These are phyloP conservation scores for Mycena alexandri DNA, from an alignment of 768 basidiomycete genomes.

Conservation along the genomic window DNA sequence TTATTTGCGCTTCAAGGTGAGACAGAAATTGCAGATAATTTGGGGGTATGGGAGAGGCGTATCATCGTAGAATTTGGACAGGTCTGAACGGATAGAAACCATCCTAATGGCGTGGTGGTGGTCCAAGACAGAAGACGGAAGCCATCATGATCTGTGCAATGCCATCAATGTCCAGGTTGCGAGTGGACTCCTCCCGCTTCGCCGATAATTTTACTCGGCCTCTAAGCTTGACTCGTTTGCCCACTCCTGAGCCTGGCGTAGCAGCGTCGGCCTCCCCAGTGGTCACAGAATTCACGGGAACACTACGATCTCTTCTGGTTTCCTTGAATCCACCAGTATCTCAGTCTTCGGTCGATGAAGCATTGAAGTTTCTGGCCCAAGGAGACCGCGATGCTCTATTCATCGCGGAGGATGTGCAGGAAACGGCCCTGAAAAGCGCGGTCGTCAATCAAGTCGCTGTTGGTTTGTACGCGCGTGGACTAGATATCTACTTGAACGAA, in stretches of 20 bases:
- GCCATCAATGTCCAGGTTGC: constrained; percentile 28
- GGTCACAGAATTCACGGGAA: constrained; percentile 43
- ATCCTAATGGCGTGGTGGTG: neutral
- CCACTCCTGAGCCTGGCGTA: constrained; percentile 41
- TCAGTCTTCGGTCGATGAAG: constrained; percentile 43
- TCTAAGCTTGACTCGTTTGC: constrained; percentile 41
- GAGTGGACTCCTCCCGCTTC: constrained; percentile 51
- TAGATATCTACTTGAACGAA: constrained; percentile 74
- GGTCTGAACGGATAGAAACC: constrained; percentile 44
- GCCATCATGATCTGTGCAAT: too few relatives aligned
- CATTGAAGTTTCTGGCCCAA: constrained; percentile 46
- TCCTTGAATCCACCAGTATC: constrained; percentile 51
- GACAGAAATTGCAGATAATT: constrained; percentile 57
- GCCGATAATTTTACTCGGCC: constrained; percentile 53
- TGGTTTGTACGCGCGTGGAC: constrained; percentile 71
- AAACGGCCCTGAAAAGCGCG: constrained; percentile 55
- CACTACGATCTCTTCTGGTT: constrained; percentile 53
- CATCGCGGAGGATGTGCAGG: constrained; percentile 45
- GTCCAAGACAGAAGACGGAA: neutral
- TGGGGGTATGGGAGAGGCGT: constrained; percentile 64
- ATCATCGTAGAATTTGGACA: constrained; percentile 63
- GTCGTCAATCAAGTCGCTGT: constrained; percentile 65
- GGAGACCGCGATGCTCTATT: constrained; percentile 29
- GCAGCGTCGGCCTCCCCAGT: constrained; percentile 33
- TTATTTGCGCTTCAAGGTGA: constrained; percentile 48